Evolutionary conservation across 164 flowering plant species (phyloP).

Genomic region (Stephania cephalantha): DNA sequence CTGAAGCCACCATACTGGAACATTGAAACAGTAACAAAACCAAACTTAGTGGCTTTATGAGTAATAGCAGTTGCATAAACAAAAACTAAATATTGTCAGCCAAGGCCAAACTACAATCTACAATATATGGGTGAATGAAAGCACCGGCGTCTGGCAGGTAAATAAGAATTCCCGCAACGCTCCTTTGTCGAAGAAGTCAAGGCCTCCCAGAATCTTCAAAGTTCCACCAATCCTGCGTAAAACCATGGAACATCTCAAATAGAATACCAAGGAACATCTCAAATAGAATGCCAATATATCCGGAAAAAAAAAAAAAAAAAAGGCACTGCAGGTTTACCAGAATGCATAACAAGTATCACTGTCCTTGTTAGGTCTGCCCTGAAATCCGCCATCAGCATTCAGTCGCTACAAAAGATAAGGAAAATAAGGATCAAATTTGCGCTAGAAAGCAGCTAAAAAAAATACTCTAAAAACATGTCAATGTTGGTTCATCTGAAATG

Average conservation of each 20-base stretch:
- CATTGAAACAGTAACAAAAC: conserved; percentile 7
- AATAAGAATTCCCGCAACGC: conserved; percentile 57
- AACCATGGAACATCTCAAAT: conserved; percentile 10
- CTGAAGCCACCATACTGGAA: conserved; percentile 89
- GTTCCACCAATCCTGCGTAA: conserved; percentile 71
- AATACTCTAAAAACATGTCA: neutral
- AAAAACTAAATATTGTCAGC: neutral
- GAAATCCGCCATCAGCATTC: conserved; percentile 84
- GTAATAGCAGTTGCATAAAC: neutral
- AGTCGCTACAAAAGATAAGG: conserved; percentile 52
- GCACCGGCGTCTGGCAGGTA: conserved; percentile 72
- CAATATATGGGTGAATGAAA: neutral
- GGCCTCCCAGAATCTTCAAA: conserved; percentile 60
- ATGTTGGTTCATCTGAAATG: neutral
- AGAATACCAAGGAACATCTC: conserved; percentile 1
- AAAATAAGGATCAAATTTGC: conserved; percentile 1
- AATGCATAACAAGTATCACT: conserved; percentile 95
- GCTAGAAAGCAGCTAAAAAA: neutral
- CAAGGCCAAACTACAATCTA: neutral
- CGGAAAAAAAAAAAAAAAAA: neutral
- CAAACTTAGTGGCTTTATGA: neutral
- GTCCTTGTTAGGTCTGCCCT: conserved; percentile 83
- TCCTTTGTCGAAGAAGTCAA: conserved; percentile 44
- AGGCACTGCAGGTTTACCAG: conserved; percentile 46
- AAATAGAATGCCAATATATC: conserved; percentile 1